Base-by-base conservation (phyloP, 306 rosid species). In the Elaeagnus macrophylla region DNA sequence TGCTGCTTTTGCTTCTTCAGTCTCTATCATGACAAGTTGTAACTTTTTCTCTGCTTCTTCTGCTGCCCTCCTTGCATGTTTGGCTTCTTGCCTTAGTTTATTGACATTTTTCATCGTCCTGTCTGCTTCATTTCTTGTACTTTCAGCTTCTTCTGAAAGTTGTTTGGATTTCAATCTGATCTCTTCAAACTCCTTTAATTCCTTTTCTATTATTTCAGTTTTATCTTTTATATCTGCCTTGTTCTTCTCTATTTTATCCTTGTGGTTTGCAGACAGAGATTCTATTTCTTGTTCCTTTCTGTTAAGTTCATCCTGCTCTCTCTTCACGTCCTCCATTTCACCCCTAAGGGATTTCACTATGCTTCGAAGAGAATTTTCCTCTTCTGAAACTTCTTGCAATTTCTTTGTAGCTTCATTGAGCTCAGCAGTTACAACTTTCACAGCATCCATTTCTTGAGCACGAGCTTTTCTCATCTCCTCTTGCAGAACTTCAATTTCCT, bases 331-430 rank as follows among this genome's bases (percentile, higher is more conserved):
- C 54, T 78, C 88, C 59, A 82, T 51, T 67, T 88, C 95, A 38
- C 51, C 43, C 67, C 65, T 67, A 9, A 83, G 81, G 12, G 65
- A 64, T 57, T 38, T 69, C 64, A 83, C 79, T 12, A 77, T 60
- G 65, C 45, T 75, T 15, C 73, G 67, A 15, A 89, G 81, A 53
- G 74, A 70, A 63, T 52, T 77, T 66, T 79, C 94, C 72, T 85
- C 94, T 35, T 72, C 81, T 36, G 78, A 76, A 53, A 81, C 54
- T 12, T 63, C 69, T 70, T 79, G 81, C 47, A 89, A 75, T 37
- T 60, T 66, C 69, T 64, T 62, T n/a, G 85, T 73, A 52, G 95
- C 82, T 72, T 83, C 88, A 46, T 67, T 77, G 47, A 85, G 87
- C 67, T 85, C 85, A 25, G 62, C 48, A 12, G 85, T 75, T 11